Conservation (phyloP, 495 filamentous ascomycete species). For the Viridothelium virens region DNA sequence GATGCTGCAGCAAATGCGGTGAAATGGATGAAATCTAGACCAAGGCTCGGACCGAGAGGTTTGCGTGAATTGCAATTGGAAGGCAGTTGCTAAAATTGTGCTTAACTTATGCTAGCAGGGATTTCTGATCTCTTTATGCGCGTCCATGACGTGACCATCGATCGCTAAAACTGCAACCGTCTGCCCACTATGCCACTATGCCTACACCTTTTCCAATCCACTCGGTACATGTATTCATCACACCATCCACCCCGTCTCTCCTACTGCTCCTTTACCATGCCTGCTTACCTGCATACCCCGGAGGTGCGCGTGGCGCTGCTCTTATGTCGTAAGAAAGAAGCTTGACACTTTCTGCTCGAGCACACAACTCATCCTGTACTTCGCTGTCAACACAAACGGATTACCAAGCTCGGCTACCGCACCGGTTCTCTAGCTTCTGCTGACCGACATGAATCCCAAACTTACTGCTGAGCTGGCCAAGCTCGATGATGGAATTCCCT, state of each 20-base stretch:
- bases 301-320: slow-evolving; percentile 10
- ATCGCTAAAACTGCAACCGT: too few species aligned
- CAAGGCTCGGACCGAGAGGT: not conserved
- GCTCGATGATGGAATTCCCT: slow-evolving; percentile 56
- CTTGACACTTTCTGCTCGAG: not conserved
- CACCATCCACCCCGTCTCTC: not conserved
- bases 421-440: not conserved
- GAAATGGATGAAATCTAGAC: not conserved
- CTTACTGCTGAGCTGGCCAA: slow-evolving; percentile 47
- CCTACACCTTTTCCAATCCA: not conserved
- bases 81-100: not conserved
- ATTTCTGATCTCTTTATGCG: not conserved
- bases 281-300: not conserved
- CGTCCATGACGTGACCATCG: not conserved
- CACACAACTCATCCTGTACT: not conserved
- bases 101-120: not conserved
- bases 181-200: not conserved
- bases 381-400: not conserved
- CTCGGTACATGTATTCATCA: not conserved
- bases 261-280: not conserved
- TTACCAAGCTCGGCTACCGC: not conserved
- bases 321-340: slow-evolving; percentile 7
- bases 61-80: too few species aligned
- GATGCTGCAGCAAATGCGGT: too few species aligned
- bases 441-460: slow-evolving; percentile 21